These are phyloP conservation scores for Trypanosoma brucei DNA, from an alignment of 208 protist genomes.

Conservation along the genomic window DNA sequence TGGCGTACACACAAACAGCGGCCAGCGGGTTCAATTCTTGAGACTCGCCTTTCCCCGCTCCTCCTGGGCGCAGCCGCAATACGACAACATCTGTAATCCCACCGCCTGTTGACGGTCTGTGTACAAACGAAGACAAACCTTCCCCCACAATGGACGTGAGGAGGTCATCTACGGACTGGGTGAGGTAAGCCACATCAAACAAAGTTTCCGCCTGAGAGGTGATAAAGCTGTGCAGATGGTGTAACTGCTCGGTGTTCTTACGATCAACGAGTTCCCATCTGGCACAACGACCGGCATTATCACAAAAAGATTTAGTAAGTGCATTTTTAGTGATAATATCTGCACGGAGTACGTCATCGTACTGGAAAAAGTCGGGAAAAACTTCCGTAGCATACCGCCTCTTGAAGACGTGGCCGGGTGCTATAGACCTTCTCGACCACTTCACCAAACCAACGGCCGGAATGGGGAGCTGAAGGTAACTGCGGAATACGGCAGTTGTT, in stretches of 20 bases:
- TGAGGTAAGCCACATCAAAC: constrained; percentile 48
- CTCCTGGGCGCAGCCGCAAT: constrained; percentile 31
- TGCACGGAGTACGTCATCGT: constrained; percentile 61
- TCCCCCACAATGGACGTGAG: constrained; percentile 26
- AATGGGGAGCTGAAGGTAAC: constrained; percentile 30
- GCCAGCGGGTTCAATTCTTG: not conserved
- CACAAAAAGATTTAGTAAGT: constrained; percentile 26
- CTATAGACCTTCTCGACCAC: constrained; percentile 61
- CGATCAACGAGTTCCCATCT: constrained; percentile 28
- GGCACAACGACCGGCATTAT: constrained; percentile 7
- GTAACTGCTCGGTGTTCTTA: constrained; percentile 24
- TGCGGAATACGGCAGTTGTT: constrained; percentile 43
- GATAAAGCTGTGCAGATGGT: constrained; percentile 40
- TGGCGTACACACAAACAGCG: constrained; percentile 44
- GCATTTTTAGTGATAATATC: constrained; percentile 65
- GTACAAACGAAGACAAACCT: constrained; percentile 31
- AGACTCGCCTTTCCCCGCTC: constrained; percentile 5
- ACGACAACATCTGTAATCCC: constrained; percentile 58
- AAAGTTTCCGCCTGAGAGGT: constrained; percentile 17
- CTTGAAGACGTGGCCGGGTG: constrained; percentile 31
- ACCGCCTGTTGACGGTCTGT: constrained; percentile 24
- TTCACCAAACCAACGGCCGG: constrained; percentile 55
- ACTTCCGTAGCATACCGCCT: constrained; percentile 37
- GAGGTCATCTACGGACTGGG: constrained; percentile 34
- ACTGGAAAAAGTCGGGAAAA: constrained; percentile 71